A percentile compares a stretch with the other conserved stretches of the same genome.
Conservation (phyloP, 495 filamentous ascomycete genomes). For the Aspergillus sclerotioniger region DNA sequence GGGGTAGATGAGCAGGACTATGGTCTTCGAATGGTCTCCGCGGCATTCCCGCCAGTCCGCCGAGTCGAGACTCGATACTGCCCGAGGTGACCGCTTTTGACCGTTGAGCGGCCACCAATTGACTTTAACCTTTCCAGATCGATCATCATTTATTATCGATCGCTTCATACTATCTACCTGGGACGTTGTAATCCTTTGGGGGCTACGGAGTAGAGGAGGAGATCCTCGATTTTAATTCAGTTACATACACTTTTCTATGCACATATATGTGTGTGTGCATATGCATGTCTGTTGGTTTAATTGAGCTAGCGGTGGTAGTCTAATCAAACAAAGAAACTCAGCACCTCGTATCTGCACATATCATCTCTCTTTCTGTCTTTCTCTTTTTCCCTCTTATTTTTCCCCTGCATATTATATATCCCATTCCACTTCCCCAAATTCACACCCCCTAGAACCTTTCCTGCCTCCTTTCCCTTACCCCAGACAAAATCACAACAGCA, state of each 20-base stretch:
- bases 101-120: not conserved
- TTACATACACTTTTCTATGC: too few species aligned
- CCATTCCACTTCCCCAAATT: not conserved
- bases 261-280: too few species aligned
- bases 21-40: slow-evolving; percentile 5
- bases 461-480: too few species aligned
- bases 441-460: not conserved
- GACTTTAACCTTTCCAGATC: too few species aligned
- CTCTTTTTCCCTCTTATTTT: not conserved
- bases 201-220: too few species aligned
- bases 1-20: slow-evolving; percentile 12
- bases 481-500: not conserved
- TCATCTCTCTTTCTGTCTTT: not conserved
- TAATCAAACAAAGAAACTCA: not conserved
- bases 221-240: too few species aligned
- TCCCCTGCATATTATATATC: not conserved
- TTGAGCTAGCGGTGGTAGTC: too few species aligned
- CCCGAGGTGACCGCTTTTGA: slow-evolving; percentile 29
- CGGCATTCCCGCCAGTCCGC: slow-evolving; percentile 3
- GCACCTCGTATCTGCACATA: too few species aligned
- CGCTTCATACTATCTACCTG: too few species aligned
- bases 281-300: too few species aligned
- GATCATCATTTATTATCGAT: too few species aligned
- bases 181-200: too few species aligned
- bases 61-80: slow-evolving; percentile 35